Percentiles rank a stretch among this genome's conserved stretches.
These are phyloP conservation scores for Lophiostoma macrostomum DNA, from an alignment of 495 filamentous ascomycete species.

Conservation along the genomic window DNA sequence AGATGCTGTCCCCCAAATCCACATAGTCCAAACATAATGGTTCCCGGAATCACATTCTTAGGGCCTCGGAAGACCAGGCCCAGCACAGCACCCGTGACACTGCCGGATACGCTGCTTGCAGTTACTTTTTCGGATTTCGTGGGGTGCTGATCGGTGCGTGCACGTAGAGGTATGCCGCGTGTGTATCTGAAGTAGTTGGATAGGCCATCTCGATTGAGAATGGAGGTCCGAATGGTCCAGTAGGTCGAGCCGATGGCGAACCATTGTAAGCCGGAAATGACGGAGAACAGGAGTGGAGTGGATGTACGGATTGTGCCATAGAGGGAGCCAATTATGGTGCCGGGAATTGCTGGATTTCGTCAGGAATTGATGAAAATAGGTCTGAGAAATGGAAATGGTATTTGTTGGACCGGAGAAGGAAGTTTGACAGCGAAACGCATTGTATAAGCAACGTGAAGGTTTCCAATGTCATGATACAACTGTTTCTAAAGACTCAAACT, in stretches of 20 bases:
- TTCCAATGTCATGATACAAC: no score
- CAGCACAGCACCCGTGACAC: conserved; percentile 60
- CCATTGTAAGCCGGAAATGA: conserved; percentile 74
- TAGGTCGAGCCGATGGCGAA: conserved; percentile 72
- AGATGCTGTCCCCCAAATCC: conserved; percentile 58
- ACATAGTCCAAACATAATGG: conserved; percentile 57
- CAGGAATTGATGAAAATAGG: conserved; percentile 8
- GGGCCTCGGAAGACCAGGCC: conserved; percentile 63
- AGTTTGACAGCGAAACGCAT: no score
- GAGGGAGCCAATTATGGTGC: conserved; percentile 68
- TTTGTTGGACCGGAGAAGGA: no score
- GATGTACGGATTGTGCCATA: conserved; percentile 64
- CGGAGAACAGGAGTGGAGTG: conserved; percentile 65
- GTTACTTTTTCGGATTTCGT: conserved; percentile 54
- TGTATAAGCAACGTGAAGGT: no score
- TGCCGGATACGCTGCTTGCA: conserved; percentile 67
- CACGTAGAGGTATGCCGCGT: conserved; percentile 6
- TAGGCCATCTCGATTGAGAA: conserved; percentile 41
- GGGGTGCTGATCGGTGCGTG: conserved; percentile 43
- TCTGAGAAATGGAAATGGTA: not conserved
- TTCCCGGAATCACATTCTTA: conserved; percentile 26
- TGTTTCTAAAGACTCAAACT: no score
- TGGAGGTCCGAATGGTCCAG: conserved; percentile 53
- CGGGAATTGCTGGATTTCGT: conserved; percentile 56
- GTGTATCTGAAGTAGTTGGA: conserved; percentile 14